Evolutionary conservation across 2,329 filamentous ascomycete genomes (phyloP).

Genomic region (Lecanosticta acicola): DNA sequence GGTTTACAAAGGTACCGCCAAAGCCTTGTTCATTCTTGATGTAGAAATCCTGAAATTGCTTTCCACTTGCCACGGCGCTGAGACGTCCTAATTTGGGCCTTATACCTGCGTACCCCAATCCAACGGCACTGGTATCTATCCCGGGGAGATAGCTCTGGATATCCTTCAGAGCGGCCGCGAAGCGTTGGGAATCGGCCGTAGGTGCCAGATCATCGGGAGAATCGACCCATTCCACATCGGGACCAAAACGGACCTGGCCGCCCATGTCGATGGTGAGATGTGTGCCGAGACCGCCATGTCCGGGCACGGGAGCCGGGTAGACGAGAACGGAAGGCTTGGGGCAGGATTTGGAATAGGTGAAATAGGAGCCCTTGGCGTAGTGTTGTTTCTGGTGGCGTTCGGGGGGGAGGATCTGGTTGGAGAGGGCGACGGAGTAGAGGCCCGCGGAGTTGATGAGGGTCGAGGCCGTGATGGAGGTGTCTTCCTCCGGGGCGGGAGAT

Average conservation of each 20-base stretch:
- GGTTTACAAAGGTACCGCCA: constrained; percentile 70
- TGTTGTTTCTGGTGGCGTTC: constrained; percentile 55
- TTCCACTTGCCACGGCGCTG: constrained; percentile 56
- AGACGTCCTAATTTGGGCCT: constrained; percentile 71
- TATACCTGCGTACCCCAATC: constrained; percentile 85
- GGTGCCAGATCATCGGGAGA: constrained; percentile 58
- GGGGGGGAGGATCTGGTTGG: constrained; percentile 70
- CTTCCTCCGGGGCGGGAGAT: constrained; percentile 36
- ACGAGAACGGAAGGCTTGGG: constrained; percentile 69
- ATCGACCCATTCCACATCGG: constrained; percentile 90
- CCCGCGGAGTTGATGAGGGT: constrained; percentile 82
- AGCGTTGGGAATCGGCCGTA: constrained; percentile 56
- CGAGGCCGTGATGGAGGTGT: constrained; percentile 60
- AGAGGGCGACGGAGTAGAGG: constrained; percentile 66
- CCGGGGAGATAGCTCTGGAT: constrained; percentile 75
- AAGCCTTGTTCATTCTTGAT: constrained; percentile 72
- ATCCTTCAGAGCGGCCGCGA: constrained; percentile 63
- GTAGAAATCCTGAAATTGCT: constrained; percentile 77
- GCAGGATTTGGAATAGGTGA: constrained; percentile 64
- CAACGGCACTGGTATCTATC: constrained; percentile 60
- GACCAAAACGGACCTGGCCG: constrained; percentile 82
- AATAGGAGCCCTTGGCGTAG: constrained; percentile 95
- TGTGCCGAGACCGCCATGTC: constrained; percentile 79
- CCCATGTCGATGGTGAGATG: constrained; percentile 87
- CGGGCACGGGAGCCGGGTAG: constrained; percentile 80